These are phyloP conservation scores for Xylaria telfairii DNA, from an alignment of 495 filamentous ascomycete genomes.

Conservation along the genomic window DNA sequence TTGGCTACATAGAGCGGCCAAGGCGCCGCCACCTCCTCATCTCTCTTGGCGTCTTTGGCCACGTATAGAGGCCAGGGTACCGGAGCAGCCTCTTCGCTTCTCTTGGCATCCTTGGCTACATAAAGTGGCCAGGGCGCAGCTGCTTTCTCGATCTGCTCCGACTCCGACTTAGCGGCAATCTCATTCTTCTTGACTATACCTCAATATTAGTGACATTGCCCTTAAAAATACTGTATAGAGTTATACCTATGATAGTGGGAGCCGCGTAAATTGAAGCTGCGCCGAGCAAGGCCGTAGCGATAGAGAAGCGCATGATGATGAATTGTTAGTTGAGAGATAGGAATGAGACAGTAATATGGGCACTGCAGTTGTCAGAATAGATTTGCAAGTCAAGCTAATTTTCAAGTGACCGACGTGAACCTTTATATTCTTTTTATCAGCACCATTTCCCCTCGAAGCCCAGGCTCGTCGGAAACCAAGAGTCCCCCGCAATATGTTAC, in stretches of 20 bases:
- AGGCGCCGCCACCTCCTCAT: neutral
- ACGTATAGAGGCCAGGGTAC: too few relatives aligned
- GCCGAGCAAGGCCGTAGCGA: neutral
- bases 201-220: neutral
- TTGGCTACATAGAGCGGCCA: neutral
- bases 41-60: neutral
- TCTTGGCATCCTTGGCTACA: slow-evolving; percentile 1
- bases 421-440: neutral
- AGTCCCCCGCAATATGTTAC: neutral
- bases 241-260: neutral
- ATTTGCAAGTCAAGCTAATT: neutral
- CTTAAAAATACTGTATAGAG: neutral
- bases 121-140: neutral
- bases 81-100: too few relatives aligned
- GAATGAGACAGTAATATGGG: neutral
- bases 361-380: neutral
- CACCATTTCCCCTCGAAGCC: neutral
- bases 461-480: neutral
- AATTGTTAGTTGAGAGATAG: neutral
- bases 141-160: neutral
- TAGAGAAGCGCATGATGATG: neutral
- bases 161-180: neutral
- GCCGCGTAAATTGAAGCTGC: neutral
- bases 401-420: neutral
- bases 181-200: neutral